Evolutionary conservation across 495 filamentous ascomycete species (phyloP).

Genomic region (Hypoxylon fragiforme): DNA sequence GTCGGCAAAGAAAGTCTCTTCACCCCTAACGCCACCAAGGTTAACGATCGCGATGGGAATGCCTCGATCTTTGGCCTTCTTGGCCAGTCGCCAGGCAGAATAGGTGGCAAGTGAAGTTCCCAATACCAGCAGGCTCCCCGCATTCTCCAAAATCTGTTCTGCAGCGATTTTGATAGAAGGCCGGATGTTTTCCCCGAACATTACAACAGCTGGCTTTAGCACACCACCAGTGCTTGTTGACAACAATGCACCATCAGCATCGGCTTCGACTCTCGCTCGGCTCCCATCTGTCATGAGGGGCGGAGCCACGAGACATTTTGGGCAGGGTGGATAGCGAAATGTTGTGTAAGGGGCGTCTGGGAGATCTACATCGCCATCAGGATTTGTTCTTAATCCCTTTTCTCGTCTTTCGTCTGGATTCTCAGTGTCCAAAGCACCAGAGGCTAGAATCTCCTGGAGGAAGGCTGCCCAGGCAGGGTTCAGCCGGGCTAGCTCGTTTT

Average conservation of each 20-base stretch:
- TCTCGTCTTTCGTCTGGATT: slow-evolving; percentile 69
- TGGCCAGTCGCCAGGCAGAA: slow-evolving; percentile 88
- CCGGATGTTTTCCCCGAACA: slow-evolving; percentile 92
- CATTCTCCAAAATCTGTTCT: slow-evolving; percentile 75
- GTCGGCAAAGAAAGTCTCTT: slow-evolving; percentile 66
- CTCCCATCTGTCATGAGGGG: slow-evolving; percentile 62
- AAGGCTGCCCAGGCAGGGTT: slow-evolving; percentile 89
- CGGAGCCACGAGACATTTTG: slow-evolving; percentile 71
- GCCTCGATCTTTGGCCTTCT: slow-evolving; percentile 74
- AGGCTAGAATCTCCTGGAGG: slow-evolving; percentile 66
- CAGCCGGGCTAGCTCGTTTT: slow-evolving; percentile 70
- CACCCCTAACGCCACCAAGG: slow-evolving; percentile 79
- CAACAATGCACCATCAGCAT: slow-evolving; percentile 79
- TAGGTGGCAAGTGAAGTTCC: slow-evolving; percentile 93
- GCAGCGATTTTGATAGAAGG: slow-evolving; percentile 69
- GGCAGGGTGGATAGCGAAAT: slow-evolving; percentile 91
- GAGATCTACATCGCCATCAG: slow-evolving; percentile 94
- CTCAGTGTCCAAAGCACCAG: slow-evolving; percentile 76
- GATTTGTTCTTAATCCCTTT: slow-evolving; percentile 79
- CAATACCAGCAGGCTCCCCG: slow-evolving; percentile 73
- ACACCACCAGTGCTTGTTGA: slow-evolving; percentile 72
- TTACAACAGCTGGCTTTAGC: slow-evolving; percentile 86
- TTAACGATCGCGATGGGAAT: slow-evolving; percentile 88
- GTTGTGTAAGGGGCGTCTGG: slow-evolving; percentile 82
- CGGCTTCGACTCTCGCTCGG: slow-evolving; percentile 64